Percentiles rank a stretch among this genome's conserved stretches.
These are phyloP conservation scores for Taxawa tesnikishii DNA, from an alignment of 2,329 filamentous ascomycete genomes.

Conservation along the genomic window DNA sequence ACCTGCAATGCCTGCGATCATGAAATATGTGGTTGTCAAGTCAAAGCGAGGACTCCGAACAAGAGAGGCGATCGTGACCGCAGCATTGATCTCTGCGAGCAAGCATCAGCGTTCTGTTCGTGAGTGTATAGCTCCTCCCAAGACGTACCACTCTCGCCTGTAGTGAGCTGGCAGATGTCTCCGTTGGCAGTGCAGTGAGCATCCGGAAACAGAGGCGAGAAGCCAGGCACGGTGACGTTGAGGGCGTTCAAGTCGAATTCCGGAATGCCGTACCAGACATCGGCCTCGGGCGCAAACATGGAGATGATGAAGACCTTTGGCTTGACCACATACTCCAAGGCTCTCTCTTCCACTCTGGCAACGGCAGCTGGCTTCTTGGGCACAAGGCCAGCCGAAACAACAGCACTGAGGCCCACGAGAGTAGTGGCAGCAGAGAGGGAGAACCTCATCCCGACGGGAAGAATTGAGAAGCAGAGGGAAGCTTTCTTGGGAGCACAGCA, in stretches of 20 bases:
- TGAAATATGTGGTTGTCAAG: slow-evolving; percentile 55
- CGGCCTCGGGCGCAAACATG: slow-evolving; percentile 36
- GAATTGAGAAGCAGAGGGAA: too few species aligned
- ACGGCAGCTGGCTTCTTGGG: slow-evolving; percentile 3
- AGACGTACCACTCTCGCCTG: slow-evolving; percentile 42
- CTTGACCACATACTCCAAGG: slow-evolving; percentile 22
- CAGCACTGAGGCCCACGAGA: slow-evolving; percentile 4
- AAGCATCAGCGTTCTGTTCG: too few species aligned
- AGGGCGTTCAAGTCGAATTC: slow-evolving; percentile 21
- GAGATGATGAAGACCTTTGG: slow-evolving; percentile 53
- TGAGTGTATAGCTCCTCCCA: too few species aligned
- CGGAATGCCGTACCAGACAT: slow-evolving; percentile 12
- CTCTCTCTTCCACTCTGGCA: slow-evolving; percentile 7
- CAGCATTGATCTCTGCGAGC: slow-evolving; percentile 75
- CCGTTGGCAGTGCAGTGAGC: slow-evolving; percentile 51
- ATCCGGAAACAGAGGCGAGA: slow-evolving; percentile 18
- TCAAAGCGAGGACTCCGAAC: slow-evolving; percentile 51
- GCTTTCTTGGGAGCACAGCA: too few species aligned
- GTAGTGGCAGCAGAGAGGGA: slow-evolving; percentile 4
- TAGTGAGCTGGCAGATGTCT: slow-evolving; percentile 55
- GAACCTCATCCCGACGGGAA: slow-evolving; percentile 3
- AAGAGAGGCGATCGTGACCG: slow-evolving; percentile 49
- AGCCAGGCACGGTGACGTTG: slow-evolving; percentile 22
- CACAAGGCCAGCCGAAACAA: slow-evolving; percentile 3
- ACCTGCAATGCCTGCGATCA: slow-evolving; percentile 62